A percentile compares a stretch with the other conserved stretches of the same genome.
These are phyloP conservation scores for Fraxinus velutina DNA, from an alignment of 305 asterid species.

Conservation along the genomic window DNA sequence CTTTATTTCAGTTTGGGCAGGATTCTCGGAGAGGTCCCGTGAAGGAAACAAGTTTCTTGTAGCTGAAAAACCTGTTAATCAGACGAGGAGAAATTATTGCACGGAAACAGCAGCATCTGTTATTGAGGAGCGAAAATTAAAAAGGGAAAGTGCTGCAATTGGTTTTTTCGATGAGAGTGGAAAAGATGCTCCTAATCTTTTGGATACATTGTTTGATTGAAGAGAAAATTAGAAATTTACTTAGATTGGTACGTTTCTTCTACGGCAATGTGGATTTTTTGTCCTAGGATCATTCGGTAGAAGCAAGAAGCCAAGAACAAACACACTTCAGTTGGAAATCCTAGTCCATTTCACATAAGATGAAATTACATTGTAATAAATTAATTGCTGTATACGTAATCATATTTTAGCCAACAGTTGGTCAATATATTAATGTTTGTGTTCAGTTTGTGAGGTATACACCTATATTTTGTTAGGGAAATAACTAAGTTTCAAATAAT, in stretches of 20 bases:
- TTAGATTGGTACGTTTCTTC: background rate
- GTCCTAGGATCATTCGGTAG: background rate
- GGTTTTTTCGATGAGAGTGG: slow-evolving; percentile 55
- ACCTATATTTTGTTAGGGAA: background rate
- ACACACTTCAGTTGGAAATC: background rate
- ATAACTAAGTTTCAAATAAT: background rate
- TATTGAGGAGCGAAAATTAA: slow-evolving; percentile 71
- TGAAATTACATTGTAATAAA: background rate
- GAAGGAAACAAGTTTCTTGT: slow-evolving; percentile 61
- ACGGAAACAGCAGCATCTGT: slow-evolving; percentile 70
- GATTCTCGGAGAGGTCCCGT: slow-evolving; percentile 71
- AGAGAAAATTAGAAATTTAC: background rate
- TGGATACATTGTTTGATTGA: slow-evolving; percentile 56
- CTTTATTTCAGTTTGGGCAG: slow-evolving; percentile 79
- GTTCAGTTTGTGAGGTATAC: background rate
- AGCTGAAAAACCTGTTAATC: slow-evolving; percentile 66
- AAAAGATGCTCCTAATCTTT: slow-evolving; percentile 55
- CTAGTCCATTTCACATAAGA: background rate
- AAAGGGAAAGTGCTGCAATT: slow-evolving; percentile 47
- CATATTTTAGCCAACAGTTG: background rate
- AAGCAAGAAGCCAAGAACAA: background rate
- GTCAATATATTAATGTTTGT: too few species aligned
- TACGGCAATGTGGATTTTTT: background rate
- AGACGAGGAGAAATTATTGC: slow-evolving; percentile 45
- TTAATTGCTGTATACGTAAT: background rate